A percentile compares a stretch with the other conserved stretches of the same genome.
Conservation (phyloP, 2,329 filamentous ascomycete species). For the Trichophyton simii region DNA sequence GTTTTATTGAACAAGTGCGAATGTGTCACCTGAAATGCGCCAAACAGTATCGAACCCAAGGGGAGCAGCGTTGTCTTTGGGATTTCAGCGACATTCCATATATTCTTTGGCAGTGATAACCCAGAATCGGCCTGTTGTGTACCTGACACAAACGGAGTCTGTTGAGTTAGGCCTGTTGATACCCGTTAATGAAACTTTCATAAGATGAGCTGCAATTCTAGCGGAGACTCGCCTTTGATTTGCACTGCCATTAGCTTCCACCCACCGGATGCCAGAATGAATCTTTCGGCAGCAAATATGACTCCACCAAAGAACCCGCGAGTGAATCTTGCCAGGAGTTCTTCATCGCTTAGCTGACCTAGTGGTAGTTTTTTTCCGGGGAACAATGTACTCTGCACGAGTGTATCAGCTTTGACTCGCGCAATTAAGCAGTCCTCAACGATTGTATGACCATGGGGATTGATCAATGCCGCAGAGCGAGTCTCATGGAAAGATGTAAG, state of each 20-base stretch:
- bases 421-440: constrained; percentile 8
- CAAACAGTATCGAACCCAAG: constrained; percentile 8
- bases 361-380: background rate
- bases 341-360: constrained; percentile 8
- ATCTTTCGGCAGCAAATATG: constrained; percentile 7
- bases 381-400: background rate
- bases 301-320: constrained; percentile 11
- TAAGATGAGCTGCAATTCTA: background rate
- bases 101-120: background rate
- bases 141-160: too few species aligned
- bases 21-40: constrained; percentile 9
- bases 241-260: constrained; percentile 5
- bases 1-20: background rate
- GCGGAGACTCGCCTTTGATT: constrained; percentile 2
- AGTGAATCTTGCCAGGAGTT: constrained; percentile 10
- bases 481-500: constrained; percentile 6
- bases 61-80: constrained; percentile 6
- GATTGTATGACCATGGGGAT: constrained; percentile 6
- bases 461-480: constrained; percentile 3
- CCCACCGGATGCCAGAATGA: background rate
- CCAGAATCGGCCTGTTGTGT: background rate
- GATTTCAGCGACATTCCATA: constrained; percentile 7
- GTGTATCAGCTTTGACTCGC: background rate
- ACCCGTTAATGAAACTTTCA: background rate
- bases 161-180: background rate